Evolutionary conservation across 2,329 filamentous ascomycete species (phyloP), one percentile per base, ranked within the genome.

Genomic region (Botrytis tulipae): DNA sequence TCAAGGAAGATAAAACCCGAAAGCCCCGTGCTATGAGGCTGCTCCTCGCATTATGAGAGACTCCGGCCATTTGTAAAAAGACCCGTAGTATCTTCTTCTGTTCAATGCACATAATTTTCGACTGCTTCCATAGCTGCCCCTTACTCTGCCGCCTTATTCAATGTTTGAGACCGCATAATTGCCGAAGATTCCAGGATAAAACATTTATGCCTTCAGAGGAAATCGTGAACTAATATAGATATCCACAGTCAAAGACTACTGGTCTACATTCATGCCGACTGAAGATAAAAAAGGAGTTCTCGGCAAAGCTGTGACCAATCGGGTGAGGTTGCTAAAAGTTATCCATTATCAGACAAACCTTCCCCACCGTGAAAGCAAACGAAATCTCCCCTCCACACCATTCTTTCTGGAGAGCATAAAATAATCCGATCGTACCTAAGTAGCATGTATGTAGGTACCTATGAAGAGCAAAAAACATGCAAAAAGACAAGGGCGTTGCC

Each of bases 161-260:
- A 8, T 37, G 2, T 10, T 61, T 3, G 5, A 25, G 32, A n/a
- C 20, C 35, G 10, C 10, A 61, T 6, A 25, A 8, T 22, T 40
- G 12, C 3, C 12, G 5, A 35, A 25, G 3, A 25, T n/a, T 25
- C 6, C 59, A 25, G 9, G 32, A 25, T 3, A 37, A 25, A 25
- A 25, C 32, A 16, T 7, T 1, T 3, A 37, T 22, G 2, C 2
- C 2, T 10, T 16, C 6, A 16, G 12, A 29, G 12, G 0, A 5
- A 54, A 54, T 18, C n/a, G 3, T 18, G n/a, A 16, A 18, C 4
- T 2, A 29, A 7, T 18, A 2, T 29, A 6, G 4, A 16, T 29
- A 18, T 54, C 3, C n/a, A 29, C n/a, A 60, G 29, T 32, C 29
- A 22, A 22, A 32, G 22, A n/a, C 10, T n/a, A n/a, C 10, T 16